phyloP scores from a whole-genome alignment of 805 yeast genomes.

The Candida fluviatilis region DNA sequence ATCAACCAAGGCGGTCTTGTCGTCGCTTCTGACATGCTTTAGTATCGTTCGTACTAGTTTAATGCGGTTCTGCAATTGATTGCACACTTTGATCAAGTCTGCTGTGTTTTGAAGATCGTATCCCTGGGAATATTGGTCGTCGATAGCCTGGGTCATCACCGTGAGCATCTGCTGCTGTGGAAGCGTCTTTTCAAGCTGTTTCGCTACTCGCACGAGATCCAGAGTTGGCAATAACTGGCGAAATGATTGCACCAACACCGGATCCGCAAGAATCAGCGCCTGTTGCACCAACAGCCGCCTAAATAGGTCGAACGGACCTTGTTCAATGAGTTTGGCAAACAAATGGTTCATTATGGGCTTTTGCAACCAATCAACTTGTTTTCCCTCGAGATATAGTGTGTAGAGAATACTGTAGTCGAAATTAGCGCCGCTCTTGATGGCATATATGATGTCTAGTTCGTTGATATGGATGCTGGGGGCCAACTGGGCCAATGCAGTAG shows the following conservation, averaged over 20 bases:
- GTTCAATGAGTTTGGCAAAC: conserved; percentile 5
- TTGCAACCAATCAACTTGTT: conserved; percentile 1
- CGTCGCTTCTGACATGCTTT: conserved; percentile 1
- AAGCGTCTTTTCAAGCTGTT: neutral
- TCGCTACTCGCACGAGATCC: neutral
- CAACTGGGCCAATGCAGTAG: too few relatives aligned
- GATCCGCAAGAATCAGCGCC: neutral
- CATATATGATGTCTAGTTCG: conserved; percentile 5
- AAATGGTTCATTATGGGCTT: neutral
- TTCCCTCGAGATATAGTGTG: neutral
- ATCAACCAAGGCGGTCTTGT: neutral
- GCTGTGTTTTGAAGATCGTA: neutral
- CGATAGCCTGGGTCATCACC: neutral
- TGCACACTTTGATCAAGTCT: neutral
- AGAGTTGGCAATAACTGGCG: conserved; percentile 6
- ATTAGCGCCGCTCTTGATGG: neutral
- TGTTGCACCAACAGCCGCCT: conserved; percentile 5
- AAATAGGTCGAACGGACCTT: conserved; percentile 4
- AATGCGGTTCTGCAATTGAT: neutral
- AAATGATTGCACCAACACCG: conserved; percentile 1
- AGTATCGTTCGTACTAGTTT: neutral
- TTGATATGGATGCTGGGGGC: neutral
- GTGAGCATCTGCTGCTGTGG: neutral
- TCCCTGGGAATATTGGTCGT: neutral
- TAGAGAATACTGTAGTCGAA: neutral